Conservation (phyloP, 2,329 filamentous ascomycete species). For the Monosporascus sp. region DNA sequence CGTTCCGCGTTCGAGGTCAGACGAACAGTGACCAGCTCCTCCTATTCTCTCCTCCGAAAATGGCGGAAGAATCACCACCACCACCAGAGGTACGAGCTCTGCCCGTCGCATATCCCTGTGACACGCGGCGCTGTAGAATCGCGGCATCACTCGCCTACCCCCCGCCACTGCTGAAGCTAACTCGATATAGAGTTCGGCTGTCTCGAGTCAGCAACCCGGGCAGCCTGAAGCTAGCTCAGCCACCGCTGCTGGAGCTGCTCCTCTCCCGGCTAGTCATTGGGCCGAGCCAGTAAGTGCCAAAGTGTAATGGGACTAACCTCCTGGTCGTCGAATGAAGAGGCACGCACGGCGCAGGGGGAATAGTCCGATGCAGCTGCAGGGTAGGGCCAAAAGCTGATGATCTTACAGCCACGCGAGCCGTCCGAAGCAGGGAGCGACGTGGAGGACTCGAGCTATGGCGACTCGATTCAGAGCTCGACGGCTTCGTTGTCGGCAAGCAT, state of each 20-base stretch:
- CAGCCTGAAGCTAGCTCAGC: neutral
- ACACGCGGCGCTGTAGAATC: neutral
- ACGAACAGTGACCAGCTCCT: too few relatives aligned
- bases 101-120: neutral
- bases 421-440: neutral
- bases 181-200: neutral
- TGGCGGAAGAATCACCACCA: neutral
- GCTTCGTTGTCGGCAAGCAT: slow-evolving; percentile 24
- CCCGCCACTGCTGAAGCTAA: neutral
- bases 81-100: neutral
- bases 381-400: neutral
- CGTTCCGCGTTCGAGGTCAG: too few relatives aligned
- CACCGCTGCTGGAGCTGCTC: neutral
- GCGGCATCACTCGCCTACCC: neutral
- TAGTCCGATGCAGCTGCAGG: neutral
- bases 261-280: slow-evolving; percentile 10
- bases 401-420: slow-evolving; percentile 1
- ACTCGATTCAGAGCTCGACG: slow-evolving; percentile 12
- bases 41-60: neutral
- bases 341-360: slow-evolving; percentile 20
- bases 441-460: neutral
- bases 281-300: slow-evolving; percentile 5
- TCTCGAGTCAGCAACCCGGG: neutral
- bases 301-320: too few relatives aligned
- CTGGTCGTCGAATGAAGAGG: slow-evolving; percentile 5